Evolutionary conservation across 257 asterid species (phyloP), one percentile per base, ranked within the genome.

Genomic region (Jasminum sambac): DNA sequence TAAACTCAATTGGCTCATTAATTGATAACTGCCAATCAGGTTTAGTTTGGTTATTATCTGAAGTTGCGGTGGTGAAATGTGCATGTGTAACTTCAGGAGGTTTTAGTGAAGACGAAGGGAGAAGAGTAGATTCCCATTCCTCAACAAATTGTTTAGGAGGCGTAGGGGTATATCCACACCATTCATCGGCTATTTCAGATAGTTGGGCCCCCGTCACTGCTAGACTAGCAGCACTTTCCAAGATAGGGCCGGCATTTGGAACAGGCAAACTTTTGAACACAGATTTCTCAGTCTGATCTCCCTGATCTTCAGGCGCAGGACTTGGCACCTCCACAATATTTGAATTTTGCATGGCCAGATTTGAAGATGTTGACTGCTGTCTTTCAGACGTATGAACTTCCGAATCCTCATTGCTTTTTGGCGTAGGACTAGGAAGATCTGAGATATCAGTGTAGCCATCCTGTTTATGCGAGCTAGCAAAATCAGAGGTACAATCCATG

Each of bases 1-100:
- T n/a, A n/a, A 90, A 83, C 77, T 86, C 96, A 46, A 90, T 88
- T 7, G 89, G 87, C 78, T 78, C 95, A 23, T 75, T 71, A 66
- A 85, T 69, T 36, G 74, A 75, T 19, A 83, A 59, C 63, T 82
- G 87, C 95, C 96, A 88, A 59, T 69, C 76, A 16, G 93, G 75
- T 24, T 67, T 38, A 2, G 72, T 81, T 40, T 77, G 84, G 77
- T 70, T 74, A 64, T 23, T 42, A 46, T 67, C 75, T 8, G 80
- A 70, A 70, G 69, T 70, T 16, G 80, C 71, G 6, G 76, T 71
- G 57, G 77, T 78, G 23, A 72, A 67, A 42, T 77, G 67, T 63
- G 72, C 87, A n/a, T 41, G 73, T 66, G 67, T 73, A 26, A 77
- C 76, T 80, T 79, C 87, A 26, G 80, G 81, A 50, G 78, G 90